These are phyloP conservation scores for Fragaria nilgerrensis DNA, from an alignment of 306 rosid genomes.

Conservation along the genomic window DNA sequence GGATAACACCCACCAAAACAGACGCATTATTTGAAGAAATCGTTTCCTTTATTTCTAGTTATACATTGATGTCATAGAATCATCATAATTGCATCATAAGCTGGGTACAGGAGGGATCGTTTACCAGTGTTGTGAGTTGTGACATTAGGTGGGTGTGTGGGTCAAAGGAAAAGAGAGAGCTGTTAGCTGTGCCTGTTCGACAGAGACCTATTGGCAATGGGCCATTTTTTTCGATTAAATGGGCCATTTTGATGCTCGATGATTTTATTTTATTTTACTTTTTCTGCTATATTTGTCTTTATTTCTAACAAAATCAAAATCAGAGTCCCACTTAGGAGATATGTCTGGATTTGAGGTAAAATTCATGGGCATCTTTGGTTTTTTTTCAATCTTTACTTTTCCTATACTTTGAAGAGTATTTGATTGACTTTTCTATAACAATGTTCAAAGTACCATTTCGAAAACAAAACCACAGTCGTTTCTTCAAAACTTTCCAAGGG, in stretches of 20 bases:
- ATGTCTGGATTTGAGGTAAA: slow-evolving; percentile 40
- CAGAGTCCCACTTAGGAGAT: slow-evolving; percentile 42
- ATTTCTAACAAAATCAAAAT: slow-evolving; percentile 38
- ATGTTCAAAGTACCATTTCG: not conserved
- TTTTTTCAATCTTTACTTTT: not conserved
- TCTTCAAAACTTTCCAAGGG: slow-evolving; percentile 6
- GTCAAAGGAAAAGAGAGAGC: not conserved
- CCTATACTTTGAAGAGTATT: not conserved
- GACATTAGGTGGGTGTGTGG: slow-evolving; percentile 5
- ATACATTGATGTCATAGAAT: slow-evolving; percentile 39
- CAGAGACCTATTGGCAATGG: slow-evolving; percentile 7
- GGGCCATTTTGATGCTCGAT: not conserved
- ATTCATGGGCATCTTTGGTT: slow-evolving; percentile 25
- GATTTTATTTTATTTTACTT: slow-evolving; percentile 26
- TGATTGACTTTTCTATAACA: not conserved
- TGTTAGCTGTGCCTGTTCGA: slow-evolving; percentile 18
- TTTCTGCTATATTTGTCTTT: slow-evolving; percentile 24
- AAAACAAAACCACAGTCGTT: not conserved
- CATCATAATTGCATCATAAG: slow-evolving; percentile 35
- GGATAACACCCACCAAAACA: too few species aligned
- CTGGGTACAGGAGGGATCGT: not conserved
- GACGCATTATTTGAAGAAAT: not conserved
- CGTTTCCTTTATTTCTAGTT: too few species aligned
- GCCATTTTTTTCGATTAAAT: not conserved
- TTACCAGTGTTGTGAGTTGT: slow-evolving; percentile 7